Percentiles rank a stretch among this genome's conserved stretches.
Conservation (phyloP, 106 monocot genomes). For the Cymbidium sinense region DNA sequence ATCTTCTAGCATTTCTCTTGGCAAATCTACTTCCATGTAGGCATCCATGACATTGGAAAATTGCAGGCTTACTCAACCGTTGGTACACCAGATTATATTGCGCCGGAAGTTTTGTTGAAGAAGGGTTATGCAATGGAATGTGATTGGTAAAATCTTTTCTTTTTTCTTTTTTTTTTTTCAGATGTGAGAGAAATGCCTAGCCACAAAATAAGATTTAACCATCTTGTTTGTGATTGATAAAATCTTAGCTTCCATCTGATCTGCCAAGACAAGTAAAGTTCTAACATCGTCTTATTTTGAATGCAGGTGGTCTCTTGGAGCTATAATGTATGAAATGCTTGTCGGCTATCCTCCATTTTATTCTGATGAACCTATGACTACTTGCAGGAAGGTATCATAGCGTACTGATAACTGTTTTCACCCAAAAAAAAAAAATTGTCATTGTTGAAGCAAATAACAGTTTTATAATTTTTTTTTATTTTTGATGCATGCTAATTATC, state of each 20-base stretch:
- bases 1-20: not conserved
- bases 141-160: slow-evolving; percentile 54
- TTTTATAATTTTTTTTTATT: not conserved
- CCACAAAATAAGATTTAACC: not conserved
- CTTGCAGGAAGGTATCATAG: slow-evolving; percentile 75
- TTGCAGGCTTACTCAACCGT: slow-evolving; percentile 89
- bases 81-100: slow-evolving; percentile 95
- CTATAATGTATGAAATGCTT: slow-evolving; percentile 98
- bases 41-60: slow-evolving; percentile 5
- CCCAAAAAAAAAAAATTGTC: not conserved
- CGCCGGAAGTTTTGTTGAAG: slow-evolving; percentile 90
- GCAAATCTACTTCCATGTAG: not conserved
- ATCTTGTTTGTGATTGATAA: not conserved
- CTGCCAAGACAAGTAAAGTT: not conserved
- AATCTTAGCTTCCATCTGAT: not conserved
- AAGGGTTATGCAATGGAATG: slow-evolving; percentile 97
- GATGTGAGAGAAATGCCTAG: not conserved
- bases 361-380: slow-evolving; percentile 96
- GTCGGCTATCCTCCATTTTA: slow-evolving; percentile 98
- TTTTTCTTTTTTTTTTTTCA: slow-evolving; percentile 5
- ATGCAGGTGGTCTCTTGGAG: slow-evolving; percentile 89
- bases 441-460: not conserved
- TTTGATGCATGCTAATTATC: not conserved
- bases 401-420: not conserved
- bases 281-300: not conserved